Base-by-base conservation (phyloP, 129 eudicot species). In the Lactuca saligna region DNA sequence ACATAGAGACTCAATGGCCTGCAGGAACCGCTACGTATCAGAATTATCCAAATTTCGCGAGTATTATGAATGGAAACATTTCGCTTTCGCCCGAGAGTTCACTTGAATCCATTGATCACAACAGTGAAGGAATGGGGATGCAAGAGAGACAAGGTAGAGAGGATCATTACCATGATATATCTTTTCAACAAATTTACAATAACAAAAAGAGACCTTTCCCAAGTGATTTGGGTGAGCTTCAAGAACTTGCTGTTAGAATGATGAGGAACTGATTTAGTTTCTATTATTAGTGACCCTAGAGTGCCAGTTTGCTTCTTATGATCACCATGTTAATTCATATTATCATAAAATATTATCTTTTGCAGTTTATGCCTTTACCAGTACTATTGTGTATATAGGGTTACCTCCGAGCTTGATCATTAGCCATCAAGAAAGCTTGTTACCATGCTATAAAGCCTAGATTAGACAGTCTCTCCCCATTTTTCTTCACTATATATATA, bases 181-280 rank as follows among this genome's bases (percentile, higher is more conserved):
- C 70, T 48, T 75, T 65, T 61, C 81, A 80, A 73, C 68, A 65
- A 14, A 44, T 57, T 67, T 80, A 57, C 57, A 38, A 14, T 49
- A 71, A 71, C 68, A 88, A 79, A 74, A 92, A 82, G 78, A 89
- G 95, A 73, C 76, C 83, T 56, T 86, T 86, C 38, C 95, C 73
- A 59, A 78, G 78, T 73, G 98, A 92, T 29, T 74, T 92, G 86
- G 78, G 86, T 75, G 98, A 93, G 82, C 97, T 93, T 49, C 95
- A 93, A 79, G 99, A 79, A 71, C 78, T 89, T 46, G 99, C 99
- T 58, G 68, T 90, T 66, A 73, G 97, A 74, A 93, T 93, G 99
- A 93, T 89, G 95, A 83, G 86, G 70, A 79, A 86, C 70, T 88
- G 60, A 86, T 12, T 57, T 16, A 42, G 66, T 65, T 73, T 54